These are phyloP conservation scores for Caloboletus firmus DNA, from an alignment of 1,284 basidiomycete species.

Conservation along the genomic window DNA sequence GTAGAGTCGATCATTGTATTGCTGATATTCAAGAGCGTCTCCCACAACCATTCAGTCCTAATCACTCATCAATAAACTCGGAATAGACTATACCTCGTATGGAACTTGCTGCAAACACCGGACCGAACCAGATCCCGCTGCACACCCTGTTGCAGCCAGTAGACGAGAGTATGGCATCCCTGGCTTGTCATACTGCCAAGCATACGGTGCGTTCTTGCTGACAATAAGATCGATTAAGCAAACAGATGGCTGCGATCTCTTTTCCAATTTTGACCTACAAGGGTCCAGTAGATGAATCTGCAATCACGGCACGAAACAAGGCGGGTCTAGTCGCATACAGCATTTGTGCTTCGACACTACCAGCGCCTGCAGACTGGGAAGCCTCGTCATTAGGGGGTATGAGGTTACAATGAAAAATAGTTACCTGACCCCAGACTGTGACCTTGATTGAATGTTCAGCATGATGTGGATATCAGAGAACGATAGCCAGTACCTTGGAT, in stretches of 20 bases:
- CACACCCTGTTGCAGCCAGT: slow-evolving; percentile 47
- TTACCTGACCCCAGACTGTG: slow-evolving; percentile 26
- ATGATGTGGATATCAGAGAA: not conserved
- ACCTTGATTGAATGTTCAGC: slow-evolving; percentile 11
- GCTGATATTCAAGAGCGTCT: slow-evolving; percentile 32
- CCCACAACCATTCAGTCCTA: not conserved
- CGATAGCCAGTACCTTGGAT: slow-evolving; percentile 40
- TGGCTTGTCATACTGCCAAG: slow-evolving; percentile 53
- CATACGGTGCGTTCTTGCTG: slow-evolving; percentile 56
- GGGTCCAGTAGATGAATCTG: slow-evolving; percentile 24
- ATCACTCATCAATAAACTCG: not conserved
- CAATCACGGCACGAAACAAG: slow-evolving; percentile 23
- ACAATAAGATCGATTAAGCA: not conserved
- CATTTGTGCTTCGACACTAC: slow-evolving; percentile 21
- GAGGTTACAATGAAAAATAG: not conserved
- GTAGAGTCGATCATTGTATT: slow-evolving; percentile 47
- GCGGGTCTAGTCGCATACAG: slow-evolving; percentile 9
- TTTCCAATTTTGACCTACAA: slow-evolving; percentile 15
- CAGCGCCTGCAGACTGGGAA: slow-evolving; percentile 21
- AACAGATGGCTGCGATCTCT: not conserved
- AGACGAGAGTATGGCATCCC: slow-evolving; percentile 54
- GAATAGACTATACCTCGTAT: slow-evolving; percentile 15
- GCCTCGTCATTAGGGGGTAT: not conserved
- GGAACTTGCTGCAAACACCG: slow-evolving; percentile 31
- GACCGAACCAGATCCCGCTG: slow-evolving; percentile 42